phyloP scores from a whole-genome alignment of 495 filamentous ascomycete species.

The Letharia columbiana region DNA sequence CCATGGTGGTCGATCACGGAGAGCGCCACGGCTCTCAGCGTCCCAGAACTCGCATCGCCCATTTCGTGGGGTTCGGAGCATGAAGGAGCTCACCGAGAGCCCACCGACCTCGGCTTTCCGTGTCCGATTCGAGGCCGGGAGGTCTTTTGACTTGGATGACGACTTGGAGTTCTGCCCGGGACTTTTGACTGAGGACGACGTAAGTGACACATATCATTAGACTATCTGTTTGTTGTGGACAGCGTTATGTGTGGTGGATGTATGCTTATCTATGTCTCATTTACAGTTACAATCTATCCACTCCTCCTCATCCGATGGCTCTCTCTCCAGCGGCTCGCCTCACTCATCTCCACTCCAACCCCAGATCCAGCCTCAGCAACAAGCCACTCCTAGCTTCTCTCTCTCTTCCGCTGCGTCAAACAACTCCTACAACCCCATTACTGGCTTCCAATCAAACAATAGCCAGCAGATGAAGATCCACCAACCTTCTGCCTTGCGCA shows the following conservation, averaged over 20 bases:
- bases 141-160: constrained; percentile 95
- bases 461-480: constrained; percentile 64
- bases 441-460: constrained; percentile 36
- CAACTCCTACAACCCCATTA: constrained; percentile 58
- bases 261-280: background rate
- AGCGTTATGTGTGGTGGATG: background rate
- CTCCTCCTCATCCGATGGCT: constrained; percentile 83
- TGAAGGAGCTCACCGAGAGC: constrained; percentile 80
- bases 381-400: constrained; percentile 69
- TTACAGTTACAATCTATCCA: constrained; percentile 78
- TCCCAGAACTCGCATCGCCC: constrained; percentile 74
- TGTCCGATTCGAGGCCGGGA: constrained; percentile 77
- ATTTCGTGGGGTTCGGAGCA: constrained; percentile 70
- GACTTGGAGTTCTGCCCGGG: constrained; percentile 94
- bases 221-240: background rate
- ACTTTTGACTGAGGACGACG: constrained; percentile 91
- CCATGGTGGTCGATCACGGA: constrained; percentile 77
- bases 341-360: constrained; percentile 81
- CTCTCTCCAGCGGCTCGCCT: constrained; percentile 87
- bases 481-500: constrained; percentile 77
- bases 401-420: constrained; percentile 61
- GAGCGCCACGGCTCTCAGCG: constrained; percentile 72
- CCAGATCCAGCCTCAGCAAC: constrained; percentile 64
- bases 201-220: constrained; percentile 44
- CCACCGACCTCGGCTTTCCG: constrained; percentile 67